These are phyloP conservation scores for Hysterium pulicare DNA, from an alignment of 2,329 filamentous ascomycete species.

Conservation along the genomic window DNA sequence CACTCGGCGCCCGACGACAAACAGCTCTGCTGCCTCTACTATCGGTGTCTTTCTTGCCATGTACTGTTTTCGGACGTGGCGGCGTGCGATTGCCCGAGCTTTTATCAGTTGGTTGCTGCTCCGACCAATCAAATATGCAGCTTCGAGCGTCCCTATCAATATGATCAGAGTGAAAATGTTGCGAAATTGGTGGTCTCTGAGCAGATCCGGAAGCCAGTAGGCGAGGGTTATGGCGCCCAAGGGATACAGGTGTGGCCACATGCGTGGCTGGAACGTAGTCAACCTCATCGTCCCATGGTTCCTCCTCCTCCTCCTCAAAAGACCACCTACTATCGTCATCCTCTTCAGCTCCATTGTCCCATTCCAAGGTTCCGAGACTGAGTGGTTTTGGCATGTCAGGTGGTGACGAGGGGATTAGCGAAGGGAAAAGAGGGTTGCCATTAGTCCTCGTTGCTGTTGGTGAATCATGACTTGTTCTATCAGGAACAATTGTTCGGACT, in stretches of 20 bases:
- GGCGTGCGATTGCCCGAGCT: constrained; percentile 55
- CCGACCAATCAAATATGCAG: constrained; percentile 77
- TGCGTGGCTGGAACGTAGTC: constrained; percentile 29
- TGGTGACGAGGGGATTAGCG: constrained; percentile 43
- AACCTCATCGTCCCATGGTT: constrained; percentile 39
- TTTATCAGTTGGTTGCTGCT: constrained; percentile 62
- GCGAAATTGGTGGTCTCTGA: constrained; percentile 38
- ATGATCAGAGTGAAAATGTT: constrained; percentile 33
- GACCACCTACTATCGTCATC: constrained; percentile 42
- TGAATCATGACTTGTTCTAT: constrained; percentile 33
- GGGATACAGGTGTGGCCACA: constrained; percentile 27
- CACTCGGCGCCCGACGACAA: constrained; percentile 65
- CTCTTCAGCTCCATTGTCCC: constrained; percentile 37
- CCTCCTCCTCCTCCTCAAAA: constrained; percentile 34
- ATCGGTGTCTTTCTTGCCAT: constrained; percentile 71
- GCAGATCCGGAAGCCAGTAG: constrained; percentile 27
- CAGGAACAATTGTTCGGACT: constrained; percentile 40
- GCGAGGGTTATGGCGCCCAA: constrained; percentile 30
- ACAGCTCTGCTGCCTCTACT: constrained; percentile 65
- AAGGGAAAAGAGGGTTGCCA: constrained; percentile 36
- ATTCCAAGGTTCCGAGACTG: constrained; percentile 39
- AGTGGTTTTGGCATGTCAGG: constrained; percentile 43
- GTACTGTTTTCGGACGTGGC: constrained; percentile 69
- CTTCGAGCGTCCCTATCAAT: constrained; percentile 50
- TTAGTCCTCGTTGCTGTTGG: constrained; percentile 29